phyloP scores from a whole-genome alignment of 2,329 filamentous ascomycete species.

The Fusarium drepaniforme region DNA sequence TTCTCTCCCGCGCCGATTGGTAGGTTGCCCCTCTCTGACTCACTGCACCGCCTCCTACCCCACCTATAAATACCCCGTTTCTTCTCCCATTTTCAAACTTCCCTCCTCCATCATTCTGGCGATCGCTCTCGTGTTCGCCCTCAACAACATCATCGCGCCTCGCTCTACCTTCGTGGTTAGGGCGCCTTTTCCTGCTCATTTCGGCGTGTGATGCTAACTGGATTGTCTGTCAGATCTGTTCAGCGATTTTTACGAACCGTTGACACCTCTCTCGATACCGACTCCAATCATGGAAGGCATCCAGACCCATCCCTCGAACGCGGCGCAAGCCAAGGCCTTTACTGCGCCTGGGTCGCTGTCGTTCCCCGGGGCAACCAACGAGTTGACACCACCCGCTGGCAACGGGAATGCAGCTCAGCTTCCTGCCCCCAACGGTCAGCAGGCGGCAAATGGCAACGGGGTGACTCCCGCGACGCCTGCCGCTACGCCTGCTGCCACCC shows the following conservation, averaged over 20 bases:
- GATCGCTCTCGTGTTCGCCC: conserved; percentile 9
- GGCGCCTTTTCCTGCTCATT: conserved; percentile 17
- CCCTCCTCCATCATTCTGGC: conserved; percentile 36
- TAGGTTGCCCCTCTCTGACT: conserved; percentile 57
- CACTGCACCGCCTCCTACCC: conserved; percentile 38
- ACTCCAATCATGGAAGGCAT: conserved; percentile 82
- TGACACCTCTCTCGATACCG: conserved; percentile 35
- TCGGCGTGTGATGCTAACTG: conserved; percentile 41
- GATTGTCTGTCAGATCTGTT: conserved; percentile 49
- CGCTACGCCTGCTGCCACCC: conserved; percentile 86
- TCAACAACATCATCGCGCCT: conserved; percentile 19
- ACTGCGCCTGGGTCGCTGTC: conserved; percentile 93
- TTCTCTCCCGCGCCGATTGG: conserved; percentile 85
- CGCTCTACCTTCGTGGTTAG: conserved; percentile 39
- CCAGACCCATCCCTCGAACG: conserved; percentile 91
- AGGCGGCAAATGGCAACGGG: conserved; percentile 77
- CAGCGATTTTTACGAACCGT: conserved; percentile 37
- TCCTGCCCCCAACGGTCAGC: conserved; percentile 59
- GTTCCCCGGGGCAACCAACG: conserved; percentile 86
- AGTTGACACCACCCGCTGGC: conserved; percentile 79
- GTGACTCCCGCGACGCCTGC: conserved; percentile 91
- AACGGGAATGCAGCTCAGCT: conserved; percentile 68
- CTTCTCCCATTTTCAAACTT: conserved; percentile 37
- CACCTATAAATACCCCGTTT: conserved; percentile 44
- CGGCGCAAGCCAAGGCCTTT: conserved; percentile 94